Conservation (phyloP, 108 stramenopile species). For the Cyclotella sp. region DNA sequence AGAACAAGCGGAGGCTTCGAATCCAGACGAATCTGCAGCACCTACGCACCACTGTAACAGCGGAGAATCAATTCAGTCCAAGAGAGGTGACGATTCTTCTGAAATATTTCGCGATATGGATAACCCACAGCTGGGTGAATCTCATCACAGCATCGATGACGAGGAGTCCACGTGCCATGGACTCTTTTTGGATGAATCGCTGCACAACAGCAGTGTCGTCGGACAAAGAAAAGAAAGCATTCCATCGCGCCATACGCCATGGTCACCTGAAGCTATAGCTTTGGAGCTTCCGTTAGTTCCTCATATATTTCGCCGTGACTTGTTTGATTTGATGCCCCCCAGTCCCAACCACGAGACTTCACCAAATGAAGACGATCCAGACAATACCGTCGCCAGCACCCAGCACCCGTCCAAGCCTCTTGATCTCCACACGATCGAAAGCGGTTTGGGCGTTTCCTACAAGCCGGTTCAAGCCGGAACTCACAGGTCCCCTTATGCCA, state of each 20-base stretch:
- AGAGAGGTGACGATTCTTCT: background rate
- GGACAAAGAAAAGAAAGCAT: background rate
- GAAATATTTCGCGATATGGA: conserved; percentile 22
- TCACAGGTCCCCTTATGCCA: conserved; percentile 1
- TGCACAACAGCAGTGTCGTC: background rate
- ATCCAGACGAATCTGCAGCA: background rate
- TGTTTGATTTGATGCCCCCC: background rate
- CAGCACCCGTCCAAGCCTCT: background rate
- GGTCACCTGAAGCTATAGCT: conserved; percentile 36
- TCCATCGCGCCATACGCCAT: conserved; percentile 5
- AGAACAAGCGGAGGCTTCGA: conserved; percentile 27
- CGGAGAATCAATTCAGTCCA: background rate
- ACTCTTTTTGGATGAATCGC: background rate
- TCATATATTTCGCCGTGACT: conserved; percentile 17
- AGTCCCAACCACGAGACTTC: background rate
- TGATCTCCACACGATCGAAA: background rate
- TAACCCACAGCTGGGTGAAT: conserved; percentile 26
- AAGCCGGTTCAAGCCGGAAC: conserved; percentile 5
- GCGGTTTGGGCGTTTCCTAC: background rate
- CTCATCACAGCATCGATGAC: background rate
- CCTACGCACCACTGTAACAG: background rate
- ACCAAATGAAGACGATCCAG: background rate
- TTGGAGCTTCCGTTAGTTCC: conserved; percentile 43
- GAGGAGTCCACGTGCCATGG: background rate
- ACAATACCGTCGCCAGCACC: background rate